A percentile compares a stretch with the other conserved stretches of the same genome.
Conservation (phyloP, 805 yeast genomes). For the Alloascoidea africana region DNA sequence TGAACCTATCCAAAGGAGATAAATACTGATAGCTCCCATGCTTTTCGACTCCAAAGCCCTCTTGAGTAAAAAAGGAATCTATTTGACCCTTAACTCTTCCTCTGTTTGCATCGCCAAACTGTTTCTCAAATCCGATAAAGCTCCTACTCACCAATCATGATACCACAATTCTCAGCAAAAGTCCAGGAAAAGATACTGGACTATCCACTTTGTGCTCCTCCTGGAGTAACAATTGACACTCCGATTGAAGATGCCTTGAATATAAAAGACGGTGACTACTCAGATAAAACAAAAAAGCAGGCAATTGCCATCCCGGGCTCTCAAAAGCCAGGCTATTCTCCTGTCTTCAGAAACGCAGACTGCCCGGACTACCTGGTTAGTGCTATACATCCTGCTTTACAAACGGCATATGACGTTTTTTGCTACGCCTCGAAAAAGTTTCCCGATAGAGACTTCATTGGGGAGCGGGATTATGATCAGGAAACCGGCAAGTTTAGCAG, state of each 20-base stretch:
- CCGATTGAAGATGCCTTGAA: neutral
- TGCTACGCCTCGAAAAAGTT: conserved; percentile 13
- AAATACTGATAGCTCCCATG: no score
- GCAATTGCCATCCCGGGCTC: conserved; percentile 25
- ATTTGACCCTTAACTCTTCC: no score
- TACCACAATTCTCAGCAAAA: neutral
- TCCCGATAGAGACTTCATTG: conserved; percentile 21
- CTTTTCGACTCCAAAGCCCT: no score
- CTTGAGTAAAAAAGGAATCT: no score
- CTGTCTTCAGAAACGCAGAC: conserved; percentile 31
- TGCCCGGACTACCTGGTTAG: conserved; percentile 16
- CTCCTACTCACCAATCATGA: no score
- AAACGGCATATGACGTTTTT: conserved; percentile 24
- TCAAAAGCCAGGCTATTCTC: conserved; percentile 30
- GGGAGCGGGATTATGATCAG: conserved; percentile 21
- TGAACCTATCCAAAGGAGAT: no score
- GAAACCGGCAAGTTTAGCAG: conserved; percentile 22
- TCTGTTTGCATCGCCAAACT: no score
- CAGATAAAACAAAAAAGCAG: conserved; percentile 12
- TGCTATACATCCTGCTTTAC: conserved; percentile 19
- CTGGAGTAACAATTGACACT: conserved; percentile 1
- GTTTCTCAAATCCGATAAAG: no score
- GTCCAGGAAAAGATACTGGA: neutral
- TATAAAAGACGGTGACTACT: neutral
- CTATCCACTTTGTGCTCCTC: neutral